These are phyloP conservation scores for Handroanthus guayacan DNA, from an alignment of 257 asterid genomes.

Conservation along the genomic window DNA sequence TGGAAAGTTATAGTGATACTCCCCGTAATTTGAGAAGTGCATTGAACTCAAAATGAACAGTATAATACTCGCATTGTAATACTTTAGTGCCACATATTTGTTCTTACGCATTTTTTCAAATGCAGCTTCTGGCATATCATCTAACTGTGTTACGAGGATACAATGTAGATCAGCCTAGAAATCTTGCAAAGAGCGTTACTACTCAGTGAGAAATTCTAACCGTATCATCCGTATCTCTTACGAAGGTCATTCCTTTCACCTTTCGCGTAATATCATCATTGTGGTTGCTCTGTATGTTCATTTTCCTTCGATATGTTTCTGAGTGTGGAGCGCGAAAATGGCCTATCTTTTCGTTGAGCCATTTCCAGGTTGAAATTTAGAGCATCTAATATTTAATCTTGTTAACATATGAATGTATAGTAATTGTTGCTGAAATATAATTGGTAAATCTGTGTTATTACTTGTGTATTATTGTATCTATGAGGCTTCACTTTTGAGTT, in stretches of 20 bases:
- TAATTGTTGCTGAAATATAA: not conserved
- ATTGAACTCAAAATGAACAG: not conserved
- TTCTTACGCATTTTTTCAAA: not conserved
- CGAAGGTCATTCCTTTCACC: not conserved
- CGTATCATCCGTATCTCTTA: not conserved
- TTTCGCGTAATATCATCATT: not conserved
- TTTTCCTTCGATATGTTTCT: not conserved
- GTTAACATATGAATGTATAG: constrained; percentile 14
- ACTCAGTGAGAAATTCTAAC: constrained; percentile 54
- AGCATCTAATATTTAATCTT: not conserved
- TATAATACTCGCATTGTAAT: too few relatives aligned
- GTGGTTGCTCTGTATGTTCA: not conserved
- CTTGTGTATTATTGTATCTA: not conserved
- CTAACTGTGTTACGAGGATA: constrained; percentile 81
- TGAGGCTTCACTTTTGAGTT: not conserved
- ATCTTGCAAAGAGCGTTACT: constrained; percentile 88
- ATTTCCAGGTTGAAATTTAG: too few relatives aligned
- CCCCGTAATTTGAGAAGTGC: too few relatives aligned
- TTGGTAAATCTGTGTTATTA: not conserved
- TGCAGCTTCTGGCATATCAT: constrained; percentile 83
- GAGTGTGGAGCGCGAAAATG: not conserved
- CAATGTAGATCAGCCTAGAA: constrained; percentile 87
- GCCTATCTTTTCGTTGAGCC: not conserved
- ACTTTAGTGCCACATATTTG: not conserved
- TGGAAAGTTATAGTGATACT: too few relatives aligned